Evolutionary conservation across 139 green algal genomes (phyloP).

Genomic region (Volvox reticuliferus): DNA sequence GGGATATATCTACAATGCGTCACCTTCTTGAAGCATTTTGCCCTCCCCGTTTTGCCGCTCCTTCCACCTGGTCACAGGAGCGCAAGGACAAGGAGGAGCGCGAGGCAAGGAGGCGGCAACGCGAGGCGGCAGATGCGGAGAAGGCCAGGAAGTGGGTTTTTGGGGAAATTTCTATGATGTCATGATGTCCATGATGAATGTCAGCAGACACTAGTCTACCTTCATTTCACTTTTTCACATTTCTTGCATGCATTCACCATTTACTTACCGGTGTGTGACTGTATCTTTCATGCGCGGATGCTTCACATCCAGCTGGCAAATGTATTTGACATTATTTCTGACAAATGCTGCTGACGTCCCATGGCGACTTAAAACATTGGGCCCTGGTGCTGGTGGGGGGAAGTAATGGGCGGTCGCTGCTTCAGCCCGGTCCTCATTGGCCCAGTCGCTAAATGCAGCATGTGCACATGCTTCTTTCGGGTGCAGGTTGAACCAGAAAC

Average conservation of each 20-base stretch:
- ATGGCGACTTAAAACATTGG: not conserved
- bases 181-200: not conserved
- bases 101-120: constrained; percentile 40
- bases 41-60: not conserved
- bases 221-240: not conserved
- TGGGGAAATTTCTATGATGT: not conserved
- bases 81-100: constrained; percentile 52
- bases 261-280: not conserved
- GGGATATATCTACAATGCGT: not conserved
- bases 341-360: not conserved
- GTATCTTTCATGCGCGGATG: not conserved
- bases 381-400: too few relatives aligned
- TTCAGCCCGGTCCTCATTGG: too few relatives aligned
- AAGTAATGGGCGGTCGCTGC: too few relatives aligned
- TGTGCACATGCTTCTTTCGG: too few relatives aligned
- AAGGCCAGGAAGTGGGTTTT: constrained; percentile 10
- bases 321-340: too few relatives aligned
- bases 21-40: not conserved
- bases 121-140: constrained; percentile 36
- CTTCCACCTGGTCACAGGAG: not conserved
- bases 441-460: too few relatives aligned
- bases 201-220: not conserved
- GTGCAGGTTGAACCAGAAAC: not conserved
- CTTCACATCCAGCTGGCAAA: not conserved
- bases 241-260: not conserved